Conservation (phyloP, 169 alveolate species). For the Theileria annulata region DNA sequence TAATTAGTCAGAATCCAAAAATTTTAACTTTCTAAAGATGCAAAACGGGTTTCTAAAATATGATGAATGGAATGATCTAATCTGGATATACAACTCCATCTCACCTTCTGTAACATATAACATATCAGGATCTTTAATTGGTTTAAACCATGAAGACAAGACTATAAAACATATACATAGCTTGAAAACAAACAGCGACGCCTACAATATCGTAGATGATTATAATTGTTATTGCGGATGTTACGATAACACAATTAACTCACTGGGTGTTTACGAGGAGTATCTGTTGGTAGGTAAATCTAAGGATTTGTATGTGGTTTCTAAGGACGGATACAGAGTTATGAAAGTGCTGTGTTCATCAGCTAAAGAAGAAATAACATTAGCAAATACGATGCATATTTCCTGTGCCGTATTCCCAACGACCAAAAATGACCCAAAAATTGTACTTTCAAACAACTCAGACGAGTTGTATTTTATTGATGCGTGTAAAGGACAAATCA, state of each 20-base stretch:
- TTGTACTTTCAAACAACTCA: slow-evolving; percentile 27
- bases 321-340: slow-evolving; percentile 39
- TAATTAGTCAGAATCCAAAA: background rate
- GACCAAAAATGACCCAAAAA: slow-evolving; percentile 12
- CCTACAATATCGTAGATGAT: background rate
- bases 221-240: slow-evolving; percentile 53
- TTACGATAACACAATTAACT: slow-evolving; percentile 14
- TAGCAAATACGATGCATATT: slow-evolving; percentile 40
- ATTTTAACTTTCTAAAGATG: slow-evolving; percentile 28
- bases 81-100: slow-evolving; percentile 60
- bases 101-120: slow-evolving; percentile 35
- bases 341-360: slow-evolving; percentile 18
- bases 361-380: slow-evolving; percentile 38
- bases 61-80: slow-evolving; percentile 59
- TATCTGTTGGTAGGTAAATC: slow-evolving; percentile 33
- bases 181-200: slow-evolving; percentile 5
- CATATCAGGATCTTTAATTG: slow-evolving; percentile 54
- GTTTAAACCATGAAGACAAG: slow-evolving; percentile 37
- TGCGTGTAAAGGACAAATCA: slow-evolving; percentile 31
- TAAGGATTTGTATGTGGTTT: slow-evolving; percentile 28
- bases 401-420: slow-evolving; percentile 39
- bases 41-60: slow-evolving; percentile 55
- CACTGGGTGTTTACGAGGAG: slow-evolving; percentile 39
- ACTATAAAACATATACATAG: slow-evolving; percentile 42
- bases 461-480: slow-evolving; percentile 40